Evolutionary conservation across 768 basidiomycete genomes (phyloP).

Genomic region (Suillus americanus): DNA sequence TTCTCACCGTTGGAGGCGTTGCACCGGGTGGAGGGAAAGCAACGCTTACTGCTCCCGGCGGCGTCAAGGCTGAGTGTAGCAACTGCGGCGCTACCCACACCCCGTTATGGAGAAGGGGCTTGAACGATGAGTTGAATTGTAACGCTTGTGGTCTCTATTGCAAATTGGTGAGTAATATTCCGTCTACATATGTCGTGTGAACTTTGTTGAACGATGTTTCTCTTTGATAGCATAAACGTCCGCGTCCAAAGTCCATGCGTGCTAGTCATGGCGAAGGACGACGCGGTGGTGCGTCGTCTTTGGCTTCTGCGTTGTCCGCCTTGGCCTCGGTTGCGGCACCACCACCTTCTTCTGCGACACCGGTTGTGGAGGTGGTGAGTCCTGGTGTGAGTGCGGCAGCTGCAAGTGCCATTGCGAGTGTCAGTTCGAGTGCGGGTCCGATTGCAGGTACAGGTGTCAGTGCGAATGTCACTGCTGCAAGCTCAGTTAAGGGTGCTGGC

Average conservation of each 20-base stretch:
- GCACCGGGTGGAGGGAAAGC: not conserved
- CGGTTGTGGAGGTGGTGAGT: not conserved
- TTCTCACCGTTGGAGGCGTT: slow-evolving; percentile 32
- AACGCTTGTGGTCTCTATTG: slow-evolving; percentile 89
- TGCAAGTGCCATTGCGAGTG: slow-evolving; percentile 22
- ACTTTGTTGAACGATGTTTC: slow-evolving; percentile 6
- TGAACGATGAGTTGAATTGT: slow-evolving; percentile 88
- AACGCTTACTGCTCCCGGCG: slow-evolving; percentile 43
- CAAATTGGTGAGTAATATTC: slow-evolving; percentile 59
- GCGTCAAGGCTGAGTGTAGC: slow-evolving; percentile 80
- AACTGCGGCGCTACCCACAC: slow-evolving; percentile 90
- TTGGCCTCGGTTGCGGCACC: not conserved
- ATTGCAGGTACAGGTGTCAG: slow-evolving; percentile 14
- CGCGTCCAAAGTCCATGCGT: slow-evolving; percentile 86
- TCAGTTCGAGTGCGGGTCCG: slow-evolving; percentile 30
- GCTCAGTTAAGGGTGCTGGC: slow-evolving; percentile 26
- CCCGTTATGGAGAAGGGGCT: slow-evolving; percentile 80
- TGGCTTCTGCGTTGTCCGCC: not conserved
- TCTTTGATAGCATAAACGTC: slow-evolving; percentile 70
- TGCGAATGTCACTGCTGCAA: slow-evolving; percentile 21
- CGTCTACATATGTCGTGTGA: not conserved
- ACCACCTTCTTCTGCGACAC: not conserved
- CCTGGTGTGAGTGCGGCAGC: not conserved
- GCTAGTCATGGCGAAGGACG: slow-evolving; percentile 73
- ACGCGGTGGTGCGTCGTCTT: slow-evolving; percentile 11